These are phyloP conservation scores for Dothiorella sarmentorum DNA, from an alignment of 2,329 filamentous ascomycete species.

Conservation along the genomic window DNA sequence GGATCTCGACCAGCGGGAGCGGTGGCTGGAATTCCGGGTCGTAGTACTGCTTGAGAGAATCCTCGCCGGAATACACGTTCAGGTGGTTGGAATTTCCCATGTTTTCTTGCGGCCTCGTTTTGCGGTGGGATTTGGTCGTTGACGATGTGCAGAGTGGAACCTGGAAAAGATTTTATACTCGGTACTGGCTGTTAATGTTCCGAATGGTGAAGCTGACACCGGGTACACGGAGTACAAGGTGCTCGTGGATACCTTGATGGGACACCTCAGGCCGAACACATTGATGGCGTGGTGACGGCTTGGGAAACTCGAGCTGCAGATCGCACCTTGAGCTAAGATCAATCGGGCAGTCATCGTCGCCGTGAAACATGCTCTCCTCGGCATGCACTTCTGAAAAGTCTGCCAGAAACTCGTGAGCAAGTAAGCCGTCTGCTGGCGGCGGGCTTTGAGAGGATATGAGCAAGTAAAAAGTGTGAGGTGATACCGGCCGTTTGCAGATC, in stretches of 20 bases:
- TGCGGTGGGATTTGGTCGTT: too few species aligned
- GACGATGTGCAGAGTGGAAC: too few species aligned
- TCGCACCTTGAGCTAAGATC: constrained; percentile 21
- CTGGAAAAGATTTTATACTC: neutral
- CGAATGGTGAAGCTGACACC: neutral
- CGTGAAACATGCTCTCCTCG: neutral
- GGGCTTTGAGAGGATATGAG: neutral
- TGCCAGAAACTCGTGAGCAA: too few species aligned
- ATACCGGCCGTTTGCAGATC: too few species aligned
- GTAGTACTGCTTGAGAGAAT: constrained; percentile 58
- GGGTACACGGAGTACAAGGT: constrained; percentile 3
- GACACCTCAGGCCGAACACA: neutral
- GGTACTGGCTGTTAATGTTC: neutral
- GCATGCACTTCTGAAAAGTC: too few species aligned
- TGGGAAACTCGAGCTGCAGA: neutral
- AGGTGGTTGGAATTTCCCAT: constrained; percentile 30
- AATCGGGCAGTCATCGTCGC: neutral
- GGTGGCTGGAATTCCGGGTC: constrained; percentile 57
- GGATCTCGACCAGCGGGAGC: constrained; percentile 60
- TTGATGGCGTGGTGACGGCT: neutral
- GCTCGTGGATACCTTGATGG: neutral
- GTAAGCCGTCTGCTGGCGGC: too few species aligned
- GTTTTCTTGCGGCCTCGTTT: neutral
- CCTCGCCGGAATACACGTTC: constrained; percentile 58
- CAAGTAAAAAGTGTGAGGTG: too few species aligned